Percentiles rank a stretch among this genome's conserved stretches.
Evolutionary conservation across 2,329 filamentous ascomycete species (phyloP).

Genomic region (Camillea tinctor): DNA sequence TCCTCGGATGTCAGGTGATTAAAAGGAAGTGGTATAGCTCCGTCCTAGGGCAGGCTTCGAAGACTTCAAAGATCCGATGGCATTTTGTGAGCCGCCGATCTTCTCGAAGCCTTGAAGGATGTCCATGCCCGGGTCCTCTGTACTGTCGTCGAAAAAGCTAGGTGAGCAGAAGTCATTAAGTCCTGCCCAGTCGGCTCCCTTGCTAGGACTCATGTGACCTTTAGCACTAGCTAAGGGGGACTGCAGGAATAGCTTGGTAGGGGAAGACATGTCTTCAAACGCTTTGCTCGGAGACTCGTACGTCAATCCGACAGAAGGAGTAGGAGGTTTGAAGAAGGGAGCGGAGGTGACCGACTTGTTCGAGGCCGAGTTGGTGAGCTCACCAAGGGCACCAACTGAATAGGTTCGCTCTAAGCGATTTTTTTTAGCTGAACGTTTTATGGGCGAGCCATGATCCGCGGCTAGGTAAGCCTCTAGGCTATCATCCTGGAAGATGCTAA

Average conservation of each 20-base stretch:
- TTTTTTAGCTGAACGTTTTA: constrained; percentile 62
- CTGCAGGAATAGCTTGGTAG: constrained; percentile 49
- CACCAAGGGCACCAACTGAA: constrained; percentile 60
- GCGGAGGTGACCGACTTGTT: constrained; percentile 52
- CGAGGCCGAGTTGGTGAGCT: constrained; percentile 54
- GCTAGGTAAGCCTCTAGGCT: constrained; percentile 42
- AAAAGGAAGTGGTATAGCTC: constrained; percentile 39
- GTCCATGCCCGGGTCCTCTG: constrained; percentile 62
- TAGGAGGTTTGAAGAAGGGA: constrained; percentile 50
- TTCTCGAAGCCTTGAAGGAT: constrained; percentile 75
- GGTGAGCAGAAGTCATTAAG: constrained; percentile 53
- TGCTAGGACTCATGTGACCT: constrained; percentile 29
- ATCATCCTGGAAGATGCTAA: constrained; percentile 61
- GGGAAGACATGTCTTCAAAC: constrained; percentile 54
- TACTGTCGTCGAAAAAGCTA: constrained; percentile 58
- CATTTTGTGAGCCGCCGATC: constrained; percentile 56
- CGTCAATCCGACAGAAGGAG: constrained; percentile 36
- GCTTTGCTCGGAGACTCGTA: constrained; percentile 59
- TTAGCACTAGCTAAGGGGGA: constrained; percentile 39
- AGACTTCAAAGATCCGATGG: constrained; percentile 27
- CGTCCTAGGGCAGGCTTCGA: constrained; percentile 38
- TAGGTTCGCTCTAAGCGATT: constrained; percentile 62
- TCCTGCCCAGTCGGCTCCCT: constrained; percentile 43
- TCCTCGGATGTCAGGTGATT: constrained; percentile 15
- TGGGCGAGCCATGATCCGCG: constrained; percentile 60